Conservation (phyloP, 2,329 filamentous ascomycete genomes). For the Nigrograna mackinnonii region DNA sequence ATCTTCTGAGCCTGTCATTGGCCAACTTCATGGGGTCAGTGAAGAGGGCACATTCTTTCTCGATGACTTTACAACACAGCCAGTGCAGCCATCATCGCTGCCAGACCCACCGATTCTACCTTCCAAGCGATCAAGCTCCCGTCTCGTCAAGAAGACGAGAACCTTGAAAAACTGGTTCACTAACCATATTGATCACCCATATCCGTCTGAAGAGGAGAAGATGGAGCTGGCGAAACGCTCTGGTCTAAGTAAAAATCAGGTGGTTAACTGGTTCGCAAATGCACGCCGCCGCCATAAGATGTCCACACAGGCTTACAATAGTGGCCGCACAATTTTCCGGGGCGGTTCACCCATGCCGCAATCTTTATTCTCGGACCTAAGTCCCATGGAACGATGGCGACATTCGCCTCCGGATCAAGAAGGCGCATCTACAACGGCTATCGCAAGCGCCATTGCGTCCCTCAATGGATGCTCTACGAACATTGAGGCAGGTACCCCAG, state of each 20-base stretch:
- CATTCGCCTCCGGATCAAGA: background rate
- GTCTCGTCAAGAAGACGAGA: background rate
- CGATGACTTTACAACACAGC: background rate
- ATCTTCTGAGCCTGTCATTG: background rate
- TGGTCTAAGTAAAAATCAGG: background rate
- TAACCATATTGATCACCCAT: slow-evolving; percentile 63
- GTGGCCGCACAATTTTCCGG: no score
- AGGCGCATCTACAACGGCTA: background rate
- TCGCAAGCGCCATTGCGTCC: no score
- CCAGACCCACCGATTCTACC: no score
- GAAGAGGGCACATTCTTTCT: background rate
- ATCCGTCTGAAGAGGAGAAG: slow-evolving; percentile 88
- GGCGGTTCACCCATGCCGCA: no score
- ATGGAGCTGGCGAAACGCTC: slow-evolving; percentile 59
- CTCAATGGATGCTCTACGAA: no score
- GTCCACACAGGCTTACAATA: no score
- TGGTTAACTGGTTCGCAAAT: background rate
- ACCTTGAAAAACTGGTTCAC: slow-evolving; percentile 72
- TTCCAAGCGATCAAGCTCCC: background rate
- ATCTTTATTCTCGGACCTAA: no score
- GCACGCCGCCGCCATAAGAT: background rate
- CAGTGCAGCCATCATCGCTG: background rate
- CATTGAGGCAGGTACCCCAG: no score
- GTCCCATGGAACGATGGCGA: no score
- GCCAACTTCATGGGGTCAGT: background rate